Evolutionary conservation across 306 rosid species (phyloP), one percentile per base, ranked within the genome.

Genomic region (Quercus wislizeni): DNA sequence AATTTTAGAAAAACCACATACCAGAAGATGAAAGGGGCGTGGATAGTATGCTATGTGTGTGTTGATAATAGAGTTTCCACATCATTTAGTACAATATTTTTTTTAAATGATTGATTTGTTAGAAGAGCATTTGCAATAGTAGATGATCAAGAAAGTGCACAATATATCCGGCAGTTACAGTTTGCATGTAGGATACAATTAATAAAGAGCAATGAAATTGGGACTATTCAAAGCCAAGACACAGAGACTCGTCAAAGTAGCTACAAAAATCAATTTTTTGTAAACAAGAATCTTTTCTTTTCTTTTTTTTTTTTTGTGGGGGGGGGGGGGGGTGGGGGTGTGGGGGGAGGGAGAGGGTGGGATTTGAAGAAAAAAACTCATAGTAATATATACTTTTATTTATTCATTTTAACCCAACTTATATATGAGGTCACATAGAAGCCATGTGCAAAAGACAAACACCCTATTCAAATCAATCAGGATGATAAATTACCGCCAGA

Each of bases 391-490:
- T 33, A 19, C 72, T 7, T 17, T 18, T 35, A 38, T 38, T 38
- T 38, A 38, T 35, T 67, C 4, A 33, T 11, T 38, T 38, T 13
- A 67, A 21, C 2, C 38, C 49, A 67, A 67, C 51, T 17, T 67
- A 67, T 67, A 67, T 13, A 33, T 8, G 75, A 83, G 74, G 81
- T 63, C 73, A 76, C 10, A 74, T 71, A 11, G 52, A 72, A 77
- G 72, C 69, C 68, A 69, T 85, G 84, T 51, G 83, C 69, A 85
- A 77, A 21, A 73, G 76, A 74, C 31, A 78, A 64, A 73, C 79
- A 55, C 82, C 57, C 64, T 68, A 79, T 55, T 73, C 76, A 68
- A 59, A 46, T 80, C 79, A 49, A 77, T 73, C 78, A 52, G 67
- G 71, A 59, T 51, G 63, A 72, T 65, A 49, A 65, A 21, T 25